phyloP scores from a whole-genome alignment of 805 yeast species.

The Starmerella asiatica region DNA sequence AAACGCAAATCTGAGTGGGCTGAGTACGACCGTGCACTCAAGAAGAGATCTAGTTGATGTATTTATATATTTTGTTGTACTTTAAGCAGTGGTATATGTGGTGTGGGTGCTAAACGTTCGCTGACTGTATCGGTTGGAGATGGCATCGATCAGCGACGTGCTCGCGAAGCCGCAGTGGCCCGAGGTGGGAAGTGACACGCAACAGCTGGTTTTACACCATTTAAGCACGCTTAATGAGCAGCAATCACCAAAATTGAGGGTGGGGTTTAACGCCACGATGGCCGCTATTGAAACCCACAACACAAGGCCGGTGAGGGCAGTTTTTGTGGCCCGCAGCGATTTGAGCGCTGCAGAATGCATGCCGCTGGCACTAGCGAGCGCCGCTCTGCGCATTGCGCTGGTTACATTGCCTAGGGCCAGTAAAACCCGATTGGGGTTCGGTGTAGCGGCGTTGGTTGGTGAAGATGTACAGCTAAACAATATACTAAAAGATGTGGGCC shows the following conservation, averaged over 20 bases:
- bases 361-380: conserved; percentile 19
- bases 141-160: no score
- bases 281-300: conserved; percentile 14
- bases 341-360: conserved; percentile 10
- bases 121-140: no score
- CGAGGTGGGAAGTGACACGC: conserved; percentile 3
- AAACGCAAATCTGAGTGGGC: conserved; percentile 18
- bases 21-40: conserved; percentile 9
- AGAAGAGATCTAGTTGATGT: not conserved
- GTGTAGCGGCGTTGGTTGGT: conserved; percentile 8
- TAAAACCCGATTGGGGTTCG: conserved; percentile 4
- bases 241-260: conserved; percentile 9
- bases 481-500: conserved; percentile 5
- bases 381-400: conserved; percentile 12
- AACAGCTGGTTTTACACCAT: conserved; percentile 6
- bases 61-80: not conserved
- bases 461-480: not conserved
- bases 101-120: no score
- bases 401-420: conserved; percentile 17
- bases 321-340: conserved; percentile 18
- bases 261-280: conserved; percentile 22
- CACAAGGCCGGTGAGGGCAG: conserved; percentile 4
- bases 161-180: conserved; percentile 22
- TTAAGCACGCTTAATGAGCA: conserved; percentile 2
- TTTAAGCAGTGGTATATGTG: no score